These are phyloP conservation scores for Blastomyces gilchristii DNA, from an alignment of 2,329 filamentous ascomycete species.

Conservation along the genomic window DNA sequence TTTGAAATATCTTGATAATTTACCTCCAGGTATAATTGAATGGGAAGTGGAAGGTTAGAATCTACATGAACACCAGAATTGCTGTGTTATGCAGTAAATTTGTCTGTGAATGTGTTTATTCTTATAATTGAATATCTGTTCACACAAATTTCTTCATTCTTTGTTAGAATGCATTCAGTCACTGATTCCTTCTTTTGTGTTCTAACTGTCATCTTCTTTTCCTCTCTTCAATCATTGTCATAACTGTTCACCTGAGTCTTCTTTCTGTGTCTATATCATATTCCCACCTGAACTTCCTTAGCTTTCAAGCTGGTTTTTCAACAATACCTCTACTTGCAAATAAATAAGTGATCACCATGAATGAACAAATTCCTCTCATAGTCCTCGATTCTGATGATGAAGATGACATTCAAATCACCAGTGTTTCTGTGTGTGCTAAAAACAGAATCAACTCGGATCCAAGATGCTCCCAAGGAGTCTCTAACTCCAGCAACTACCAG, in stretches of 20 bases:
- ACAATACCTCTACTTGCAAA: not conserved
- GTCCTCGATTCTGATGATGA: constrained; percentile 11
- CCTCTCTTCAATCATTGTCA: not conserved
- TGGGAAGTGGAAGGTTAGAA: not conserved
- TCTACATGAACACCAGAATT: not conserved
- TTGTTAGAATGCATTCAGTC: not conserved
- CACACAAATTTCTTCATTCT: not conserved
- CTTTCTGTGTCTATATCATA: not conserved
- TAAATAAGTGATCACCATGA: not conserved
- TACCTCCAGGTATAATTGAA: not conserved
- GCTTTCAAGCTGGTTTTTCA: not conserved
- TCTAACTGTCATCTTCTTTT: not conserved
- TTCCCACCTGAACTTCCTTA: not conserved
- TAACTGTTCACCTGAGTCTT: too few relatives aligned
- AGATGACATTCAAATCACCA: constrained; percentile 9
- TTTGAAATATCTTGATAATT: not conserved
- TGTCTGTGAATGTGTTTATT: not conserved
- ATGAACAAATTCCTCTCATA: not conserved
- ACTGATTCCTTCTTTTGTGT: not conserved
- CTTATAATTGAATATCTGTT: not conserved
- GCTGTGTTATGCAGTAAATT: not conserved
- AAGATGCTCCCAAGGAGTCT: not conserved
- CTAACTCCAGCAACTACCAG: not conserved
- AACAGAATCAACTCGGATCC: not conserved
- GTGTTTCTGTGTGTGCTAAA: not conserved